phyloP scores from a whole-genome alignment of 2,329 filamentous ascomycete genomes.

The Penicillium freii region DNA sequence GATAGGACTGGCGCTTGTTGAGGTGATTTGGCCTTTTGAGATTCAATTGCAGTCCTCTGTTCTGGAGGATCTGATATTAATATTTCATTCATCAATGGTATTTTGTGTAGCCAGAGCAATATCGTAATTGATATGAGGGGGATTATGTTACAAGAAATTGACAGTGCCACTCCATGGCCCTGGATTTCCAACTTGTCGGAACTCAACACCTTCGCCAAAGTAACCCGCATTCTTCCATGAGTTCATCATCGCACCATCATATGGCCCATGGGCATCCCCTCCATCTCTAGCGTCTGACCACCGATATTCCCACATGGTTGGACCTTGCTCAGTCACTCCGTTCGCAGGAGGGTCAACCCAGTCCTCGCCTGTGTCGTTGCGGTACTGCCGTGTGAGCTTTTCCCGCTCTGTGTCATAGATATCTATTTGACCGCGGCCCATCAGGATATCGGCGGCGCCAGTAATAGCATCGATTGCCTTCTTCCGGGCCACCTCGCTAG shows the following conservation, averaged over 20 bases:
- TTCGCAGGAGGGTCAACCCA: slow-evolving; percentile 61
- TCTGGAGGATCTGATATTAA: slow-evolving; percentile 8
- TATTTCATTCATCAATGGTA: slow-evolving; percentile 6
- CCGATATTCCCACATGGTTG: slow-evolving; percentile 78
- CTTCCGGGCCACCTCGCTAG: slow-evolving; percentile 67
- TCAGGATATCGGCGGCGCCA: slow-evolving; percentile 81
- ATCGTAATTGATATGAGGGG: neutral
- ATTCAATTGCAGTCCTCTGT: slow-evolving; percentile 19
- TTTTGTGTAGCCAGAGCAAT: neutral
- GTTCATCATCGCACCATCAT: slow-evolving; percentile 79
- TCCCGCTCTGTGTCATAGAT: slow-evolving; percentile 90
- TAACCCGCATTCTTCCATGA: slow-evolving; percentile 91
- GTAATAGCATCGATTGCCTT: slow-evolving; percentile 79
- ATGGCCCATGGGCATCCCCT: slow-evolving; percentile 78
- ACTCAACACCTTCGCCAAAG: slow-evolving; percentile 83
- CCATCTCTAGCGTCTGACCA: slow-evolving; percentile 88
- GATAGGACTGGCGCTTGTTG: slow-evolving; percentile 40
- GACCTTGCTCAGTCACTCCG: slow-evolving; percentile 36
- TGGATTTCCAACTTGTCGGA: slow-evolving; percentile 59
- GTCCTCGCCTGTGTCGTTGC: slow-evolving; percentile 78
- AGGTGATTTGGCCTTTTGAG: slow-evolving; percentile 25
- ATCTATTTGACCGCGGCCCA: slow-evolving; percentile 79
- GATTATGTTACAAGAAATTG: slow-evolving; percentile 50
- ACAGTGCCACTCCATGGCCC: slow-evolving; percentile 54
- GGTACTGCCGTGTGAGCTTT: slow-evolving; percentile 76